Evolutionary conservation across 441 rosid species (phyloP).

Genomic region (Geranium incanum): DNA sequence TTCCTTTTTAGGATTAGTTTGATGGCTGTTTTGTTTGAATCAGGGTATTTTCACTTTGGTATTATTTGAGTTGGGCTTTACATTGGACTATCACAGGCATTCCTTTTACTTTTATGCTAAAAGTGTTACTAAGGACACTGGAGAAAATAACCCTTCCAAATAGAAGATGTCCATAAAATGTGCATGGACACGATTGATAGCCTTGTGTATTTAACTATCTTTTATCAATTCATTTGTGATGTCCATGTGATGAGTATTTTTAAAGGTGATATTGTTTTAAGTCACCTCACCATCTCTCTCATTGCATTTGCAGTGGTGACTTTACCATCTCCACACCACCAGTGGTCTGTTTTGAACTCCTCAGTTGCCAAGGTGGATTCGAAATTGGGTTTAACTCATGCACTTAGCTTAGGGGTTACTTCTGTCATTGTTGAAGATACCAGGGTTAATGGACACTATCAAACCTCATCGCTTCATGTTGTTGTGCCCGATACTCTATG

Average conservation of each 20-base stretch:
- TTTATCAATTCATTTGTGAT: background rate
- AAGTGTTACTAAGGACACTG: constrained; percentile 2
- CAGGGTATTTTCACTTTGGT: background rate
- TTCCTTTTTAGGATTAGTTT: background rate
- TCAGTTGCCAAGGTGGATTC: constrained; percentile 72
- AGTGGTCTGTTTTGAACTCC: constrained; percentile 66
- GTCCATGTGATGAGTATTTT: constrained; percentile 11
- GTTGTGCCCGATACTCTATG: constrained; percentile 61
- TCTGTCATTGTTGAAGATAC: constrained; percentile 74
- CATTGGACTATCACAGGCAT: background rate
- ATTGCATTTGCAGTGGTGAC: constrained; percentile 55
- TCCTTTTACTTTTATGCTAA: background rate
- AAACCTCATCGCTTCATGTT: constrained; percentile 72
- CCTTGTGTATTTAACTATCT: background rate
- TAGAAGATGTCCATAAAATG: background rate
- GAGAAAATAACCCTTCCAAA: background rate
- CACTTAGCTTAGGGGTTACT: constrained; percentile 64
- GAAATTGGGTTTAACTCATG: constrained; percentile 47
- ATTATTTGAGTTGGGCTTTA: background rate
- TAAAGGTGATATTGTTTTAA: constrained; percentile 15
- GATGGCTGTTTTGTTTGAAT: constrained; percentile 1
- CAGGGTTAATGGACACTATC: constrained; percentile 79
- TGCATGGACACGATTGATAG: background rate
- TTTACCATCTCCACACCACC: constrained; percentile 73
- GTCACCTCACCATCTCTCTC: constrained; percentile 20